These are phyloP conservation scores for Boletus coccyginus DNA, from an alignment of 768 basidiomycete genomes.

Conservation along the genomic window DNA sequence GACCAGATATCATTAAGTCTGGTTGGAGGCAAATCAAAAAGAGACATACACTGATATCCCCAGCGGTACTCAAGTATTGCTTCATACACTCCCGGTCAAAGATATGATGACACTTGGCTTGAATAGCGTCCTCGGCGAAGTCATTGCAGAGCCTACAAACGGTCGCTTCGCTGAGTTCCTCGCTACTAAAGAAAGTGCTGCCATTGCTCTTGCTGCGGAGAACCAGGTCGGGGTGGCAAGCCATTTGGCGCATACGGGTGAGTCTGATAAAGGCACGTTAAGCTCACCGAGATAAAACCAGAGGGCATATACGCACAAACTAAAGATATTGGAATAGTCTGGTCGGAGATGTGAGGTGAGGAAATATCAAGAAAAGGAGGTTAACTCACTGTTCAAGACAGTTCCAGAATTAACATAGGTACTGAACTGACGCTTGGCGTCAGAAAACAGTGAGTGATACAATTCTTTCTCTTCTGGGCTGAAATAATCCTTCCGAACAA, in stretches of 20 bases:
- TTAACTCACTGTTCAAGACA: conserved; percentile 78
- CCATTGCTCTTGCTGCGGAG: conserved; percentile 81
- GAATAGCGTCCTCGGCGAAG: conserved; percentile 94
- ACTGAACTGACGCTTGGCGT: conserved; percentile 87
- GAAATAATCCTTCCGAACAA: conserved; percentile 88
- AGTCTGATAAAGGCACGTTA: conserved; percentile 47
- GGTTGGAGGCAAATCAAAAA: background rate
- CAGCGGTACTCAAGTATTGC: conserved; percentile 79
- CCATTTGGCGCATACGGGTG: conserved; percentile 96
- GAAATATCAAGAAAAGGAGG: background rate
- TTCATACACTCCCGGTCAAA: conserved; percentile 96
- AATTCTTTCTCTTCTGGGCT: conserved; percentile 97
- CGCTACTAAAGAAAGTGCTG: conserved; percentile 50
- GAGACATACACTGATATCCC: conserved; percentile 57
- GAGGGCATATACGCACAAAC: conserved; percentile 46
- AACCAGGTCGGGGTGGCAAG: conserved; percentile 93
- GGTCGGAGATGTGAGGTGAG: conserved; percentile 2
- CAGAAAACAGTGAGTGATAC: conserved; percentile 86
- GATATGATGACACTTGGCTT: conserved; percentile 88
- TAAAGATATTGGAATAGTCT: conserved; percentile 92
- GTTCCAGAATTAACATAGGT: conserved; percentile 92
- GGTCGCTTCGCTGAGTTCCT: conserved; percentile 68
- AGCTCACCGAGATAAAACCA: background rate
- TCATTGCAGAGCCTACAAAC: conserved; percentile 97
- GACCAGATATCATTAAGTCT: background rate